phyloP scores from a whole-genome alignment of 345 rosid genomes.

The Heritiera fomes region DNA sequence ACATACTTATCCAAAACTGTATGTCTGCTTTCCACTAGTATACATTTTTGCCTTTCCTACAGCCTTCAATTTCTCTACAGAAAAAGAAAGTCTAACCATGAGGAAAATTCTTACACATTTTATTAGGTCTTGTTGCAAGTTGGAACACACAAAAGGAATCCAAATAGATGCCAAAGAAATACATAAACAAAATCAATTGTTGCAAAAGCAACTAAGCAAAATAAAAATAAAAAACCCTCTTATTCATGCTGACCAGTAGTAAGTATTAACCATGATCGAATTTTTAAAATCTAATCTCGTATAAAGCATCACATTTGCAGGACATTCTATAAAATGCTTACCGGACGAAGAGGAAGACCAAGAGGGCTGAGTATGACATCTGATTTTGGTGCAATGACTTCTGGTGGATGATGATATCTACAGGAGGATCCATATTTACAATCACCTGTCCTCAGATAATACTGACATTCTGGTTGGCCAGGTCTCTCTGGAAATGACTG shows the following conservation, averaged over 20 bases:
- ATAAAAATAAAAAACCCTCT: neutral
- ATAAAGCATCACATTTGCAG: slow-evolving; percentile 20
- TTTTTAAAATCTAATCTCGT: neutral
- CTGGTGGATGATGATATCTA: slow-evolving; percentile 89
- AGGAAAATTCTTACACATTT: neutral
- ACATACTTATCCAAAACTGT: neutral
- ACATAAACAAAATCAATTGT: neutral
- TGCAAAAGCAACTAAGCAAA: neutral
- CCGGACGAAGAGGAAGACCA: slow-evolving; percentile 85
- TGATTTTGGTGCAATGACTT: slow-evolving; percentile 45
- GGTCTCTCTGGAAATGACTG: slow-evolving; percentile 77
- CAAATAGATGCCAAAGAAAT: neutral
- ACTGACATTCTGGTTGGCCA: slow-evolving; percentile 84
- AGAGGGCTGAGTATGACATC: slow-evolving; percentile 55
- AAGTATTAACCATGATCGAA: neutral
- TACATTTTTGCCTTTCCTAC: neutral
- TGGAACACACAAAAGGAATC: slow-evolving; percentile 7
- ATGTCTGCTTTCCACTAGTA: neutral
- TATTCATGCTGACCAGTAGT: neutral
- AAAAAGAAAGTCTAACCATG: neutral
- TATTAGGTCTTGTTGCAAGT: neutral
- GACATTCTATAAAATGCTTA: slow-evolving; percentile 39
- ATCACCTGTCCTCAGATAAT: slow-evolving; percentile 82
- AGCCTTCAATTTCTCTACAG: neutral
- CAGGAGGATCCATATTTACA: slow-evolving; percentile 87